Conservation (phyloP, 2,329 filamentous ascomycete genomes). For the Ceratocystis smalleyi region DNA sequence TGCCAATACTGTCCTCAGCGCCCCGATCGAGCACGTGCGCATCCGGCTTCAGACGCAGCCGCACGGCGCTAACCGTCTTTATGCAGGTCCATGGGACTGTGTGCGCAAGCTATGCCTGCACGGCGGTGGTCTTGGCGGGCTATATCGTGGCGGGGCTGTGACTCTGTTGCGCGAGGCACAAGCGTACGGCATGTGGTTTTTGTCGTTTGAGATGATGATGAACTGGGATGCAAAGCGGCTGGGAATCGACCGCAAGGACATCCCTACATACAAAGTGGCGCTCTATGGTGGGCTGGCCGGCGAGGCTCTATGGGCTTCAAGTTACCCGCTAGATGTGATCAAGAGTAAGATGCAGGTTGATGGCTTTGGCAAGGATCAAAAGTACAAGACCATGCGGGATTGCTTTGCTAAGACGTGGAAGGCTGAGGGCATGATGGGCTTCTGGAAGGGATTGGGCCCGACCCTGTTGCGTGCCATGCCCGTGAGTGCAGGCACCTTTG, state of each 20-base stretch:
- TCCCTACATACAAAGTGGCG: constrained; percentile 74
- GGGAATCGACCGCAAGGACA: constrained; percentile 55
- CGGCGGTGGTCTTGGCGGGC: constrained; percentile 52
- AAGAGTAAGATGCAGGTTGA: constrained; percentile 99
- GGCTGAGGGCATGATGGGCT: constrained; percentile 61
- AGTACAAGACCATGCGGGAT: constrained; percentile 70
- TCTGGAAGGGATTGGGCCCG: constrained; percentile 88
- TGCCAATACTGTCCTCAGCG: constrained; percentile 74
- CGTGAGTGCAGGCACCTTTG: constrained; percentile 94
- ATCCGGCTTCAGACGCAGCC: constrained; percentile 94
- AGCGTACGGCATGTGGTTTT: constrained; percentile 92
- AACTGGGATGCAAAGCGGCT: constrained; percentile 72
- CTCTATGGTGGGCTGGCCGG: constrained; percentile 85
- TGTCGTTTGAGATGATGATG: constrained; percentile 93
- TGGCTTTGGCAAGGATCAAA: constrained; percentile 58
- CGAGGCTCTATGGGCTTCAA: constrained; percentile 81
- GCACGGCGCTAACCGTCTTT: constrained; percentile 64
- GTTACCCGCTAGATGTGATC: constrained; percentile 91
- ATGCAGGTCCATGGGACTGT: constrained; percentile 76
- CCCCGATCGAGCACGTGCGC: constrained; percentile 90
- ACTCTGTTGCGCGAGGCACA: constrained; percentile 80
- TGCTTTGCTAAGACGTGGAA: constrained; percentile 74
- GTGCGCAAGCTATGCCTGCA: constrained; percentile 61
- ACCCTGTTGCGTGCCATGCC: constrained; percentile 92
- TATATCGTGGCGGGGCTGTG: constrained; percentile 79